Conservation (phyloP, 1,284 basidiomycete species). For the Xerocomus minutiporus region DNA sequence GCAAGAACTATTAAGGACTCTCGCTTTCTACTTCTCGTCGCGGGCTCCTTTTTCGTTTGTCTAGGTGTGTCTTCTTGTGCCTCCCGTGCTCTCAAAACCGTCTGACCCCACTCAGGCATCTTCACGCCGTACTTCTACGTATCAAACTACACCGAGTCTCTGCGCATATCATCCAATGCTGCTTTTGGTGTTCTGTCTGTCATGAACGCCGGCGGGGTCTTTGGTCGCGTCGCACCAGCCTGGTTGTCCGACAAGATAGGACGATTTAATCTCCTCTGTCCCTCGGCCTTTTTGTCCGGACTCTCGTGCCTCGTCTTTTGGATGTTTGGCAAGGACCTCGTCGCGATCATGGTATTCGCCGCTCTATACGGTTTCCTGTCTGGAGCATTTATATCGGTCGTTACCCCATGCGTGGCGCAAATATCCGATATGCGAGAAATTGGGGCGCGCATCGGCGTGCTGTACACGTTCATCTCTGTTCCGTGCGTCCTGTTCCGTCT, state of each 20-base stretch:
- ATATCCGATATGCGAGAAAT: constrained; percentile 54
- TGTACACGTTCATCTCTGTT: constrained; percentile 59
- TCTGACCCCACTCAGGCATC: constrained; percentile 52
- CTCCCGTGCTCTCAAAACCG: not conserved
- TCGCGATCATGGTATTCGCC: constrained; percentile 50
- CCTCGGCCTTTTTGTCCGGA: constrained; percentile 56
- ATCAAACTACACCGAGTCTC: constrained; percentile 45
- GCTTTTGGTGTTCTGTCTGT: constrained; percentile 54
- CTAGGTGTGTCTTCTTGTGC: constrained; percentile 32
- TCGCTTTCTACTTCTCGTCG: constrained; percentile 42
- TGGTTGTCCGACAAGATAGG: constrained; percentile 60
- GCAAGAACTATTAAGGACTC: constrained; percentile 39
- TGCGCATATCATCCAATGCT: constrained; percentile 34
- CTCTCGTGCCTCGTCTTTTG: constrained; percentile 55
- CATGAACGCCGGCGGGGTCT: constrained; percentile 59
- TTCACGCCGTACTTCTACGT: constrained; percentile 67
- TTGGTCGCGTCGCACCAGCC: constrained; percentile 60
- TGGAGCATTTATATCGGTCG: constrained; percentile 57
- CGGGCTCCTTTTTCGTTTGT: constrained; percentile 48
- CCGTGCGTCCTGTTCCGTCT: constrained; percentile 46
- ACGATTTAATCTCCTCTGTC: constrained; percentile 57
- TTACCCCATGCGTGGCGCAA: constrained; percentile 60
- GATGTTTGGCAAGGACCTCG: constrained; percentile 42
- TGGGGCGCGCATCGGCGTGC: constrained; percentile 54
- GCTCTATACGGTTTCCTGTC: constrained; percentile 53